phyloP scores from a whole-genome alignment of 2,329 filamentous ascomycete species.

The Ilyonectria sp. region DNA sequence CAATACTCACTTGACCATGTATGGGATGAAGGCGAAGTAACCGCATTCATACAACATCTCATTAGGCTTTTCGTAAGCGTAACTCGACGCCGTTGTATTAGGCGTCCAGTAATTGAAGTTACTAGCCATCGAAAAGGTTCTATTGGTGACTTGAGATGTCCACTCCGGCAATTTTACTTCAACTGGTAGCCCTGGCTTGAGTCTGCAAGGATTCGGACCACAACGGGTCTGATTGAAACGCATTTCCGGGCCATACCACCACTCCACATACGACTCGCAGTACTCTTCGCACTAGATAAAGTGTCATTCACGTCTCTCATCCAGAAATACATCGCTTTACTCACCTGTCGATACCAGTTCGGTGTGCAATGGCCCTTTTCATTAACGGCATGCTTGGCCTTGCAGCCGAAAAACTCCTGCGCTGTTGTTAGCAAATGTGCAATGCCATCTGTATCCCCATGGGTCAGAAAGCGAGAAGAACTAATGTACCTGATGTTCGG shows the following conservation, averaged over 20 bases:
- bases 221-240: slow-evolving; percentile 15
- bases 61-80: background rate
- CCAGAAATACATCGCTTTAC: background rate
- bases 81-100: background rate
- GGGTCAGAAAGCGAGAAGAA: no score
- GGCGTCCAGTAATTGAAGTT: slow-evolving; percentile 8
- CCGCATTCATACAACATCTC: slow-evolving; percentile 1
- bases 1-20: slow-evolving; percentile 7
- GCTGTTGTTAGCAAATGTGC: no score
- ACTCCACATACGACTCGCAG: slow-evolving; percentile 13
- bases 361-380: background rate
- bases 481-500: no score
- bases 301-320: background rate
- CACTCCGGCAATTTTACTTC: background rate
- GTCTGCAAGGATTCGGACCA: background rate
- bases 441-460: no score
- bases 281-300: slow-evolving; percentile 13
- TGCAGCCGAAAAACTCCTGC: no score
- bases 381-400: no score
- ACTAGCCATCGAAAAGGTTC: background rate
- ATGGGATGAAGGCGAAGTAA: slow-evolving; percentile 22
- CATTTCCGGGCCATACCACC: slow-evolving; percentile 16
- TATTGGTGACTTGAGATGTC: background rate
- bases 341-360: background rate
- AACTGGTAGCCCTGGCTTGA: background rate